These are phyloP conservation scores for Aspergillus ochraceus DNA, from an alignment of 2,329 filamentous ascomycete genomes.

Conservation along the genomic window DNA sequence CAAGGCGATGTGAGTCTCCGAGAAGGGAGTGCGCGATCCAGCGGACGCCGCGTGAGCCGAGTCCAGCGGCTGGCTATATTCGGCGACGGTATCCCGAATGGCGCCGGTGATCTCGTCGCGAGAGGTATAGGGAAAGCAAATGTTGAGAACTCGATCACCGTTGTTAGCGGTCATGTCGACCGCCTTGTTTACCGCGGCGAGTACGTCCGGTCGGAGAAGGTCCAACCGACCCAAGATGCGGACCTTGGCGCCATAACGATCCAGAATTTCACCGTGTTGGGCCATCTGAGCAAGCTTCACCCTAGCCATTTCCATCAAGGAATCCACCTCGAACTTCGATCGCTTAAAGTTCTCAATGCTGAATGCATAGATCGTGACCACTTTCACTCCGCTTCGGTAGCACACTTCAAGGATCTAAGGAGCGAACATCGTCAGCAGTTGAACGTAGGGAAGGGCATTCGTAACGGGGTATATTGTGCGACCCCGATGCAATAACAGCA, in stretches of 20 bases:
- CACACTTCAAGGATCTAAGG: conserved; percentile 89
- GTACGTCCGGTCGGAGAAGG: conserved; percentile 80
- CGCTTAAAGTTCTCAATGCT: conserved; percentile 99
- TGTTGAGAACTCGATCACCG: conserved; percentile 77
- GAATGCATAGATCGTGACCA: conserved; percentile 97
- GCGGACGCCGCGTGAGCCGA: conserved; percentile 33
- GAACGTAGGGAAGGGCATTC: background rate
- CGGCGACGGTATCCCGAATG: conserved; percentile 80
- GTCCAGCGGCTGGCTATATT: conserved; percentile 74
- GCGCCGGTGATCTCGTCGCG: conserved; percentile 92
- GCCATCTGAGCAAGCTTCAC: conserved; percentile 88
- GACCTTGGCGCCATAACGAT: conserved; percentile 86
- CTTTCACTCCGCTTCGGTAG: conserved; percentile 95
- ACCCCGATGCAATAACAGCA: background rate
- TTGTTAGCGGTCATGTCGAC: conserved; percentile 86
- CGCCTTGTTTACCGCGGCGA: conserved; percentile 83
- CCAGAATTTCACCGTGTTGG: conserved; percentile 88
- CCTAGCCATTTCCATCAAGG: conserved; percentile 96
- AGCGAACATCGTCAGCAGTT: background rate
- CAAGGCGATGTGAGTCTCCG: conserved; percentile 80
- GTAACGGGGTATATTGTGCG: background rate
- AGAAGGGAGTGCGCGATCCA: conserved; percentile 67
- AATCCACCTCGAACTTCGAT: conserved; percentile 93
- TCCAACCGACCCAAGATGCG: conserved; percentile 82
- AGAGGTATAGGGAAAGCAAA: conserved; percentile 97